Evolutionary conservation across 495 filamentous ascomycete genomes (phyloP).

Genomic region (Lophiostoma macrostomum): DNA sequence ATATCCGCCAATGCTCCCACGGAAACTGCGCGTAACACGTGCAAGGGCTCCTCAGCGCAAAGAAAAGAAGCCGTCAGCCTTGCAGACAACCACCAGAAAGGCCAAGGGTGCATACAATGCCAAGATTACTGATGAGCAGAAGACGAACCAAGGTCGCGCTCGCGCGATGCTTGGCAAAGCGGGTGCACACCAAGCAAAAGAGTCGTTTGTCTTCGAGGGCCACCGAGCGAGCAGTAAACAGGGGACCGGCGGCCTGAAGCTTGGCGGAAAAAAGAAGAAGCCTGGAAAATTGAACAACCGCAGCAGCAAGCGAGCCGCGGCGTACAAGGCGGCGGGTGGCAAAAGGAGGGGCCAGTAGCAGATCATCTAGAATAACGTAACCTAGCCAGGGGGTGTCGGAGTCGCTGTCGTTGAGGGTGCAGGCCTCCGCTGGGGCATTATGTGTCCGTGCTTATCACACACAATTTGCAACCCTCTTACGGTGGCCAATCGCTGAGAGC

Average conservation of each 20-base stretch:
- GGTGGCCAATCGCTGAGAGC: too few relatives aligned
- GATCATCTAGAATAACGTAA: neutral
- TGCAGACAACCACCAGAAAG: conserved; percentile 26
- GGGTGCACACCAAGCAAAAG: conserved; percentile 60
- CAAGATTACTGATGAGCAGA: conserved; percentile 62
- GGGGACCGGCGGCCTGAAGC: conserved; percentile 51
- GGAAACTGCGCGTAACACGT: conserved; percentile 78
- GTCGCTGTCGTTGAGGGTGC: too few relatives aligned
- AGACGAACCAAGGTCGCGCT: conserved; percentile 75
- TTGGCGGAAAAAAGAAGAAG: conserved; percentile 55
- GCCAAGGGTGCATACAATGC: conserved; percentile 51
- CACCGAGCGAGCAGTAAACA: conserved; percentile 69
- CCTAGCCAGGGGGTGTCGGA: too few relatives aligned
- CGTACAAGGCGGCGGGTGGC: conserved; percentile 49
- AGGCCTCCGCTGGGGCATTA: too few relatives aligned
- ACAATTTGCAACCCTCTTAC: too few relatives aligned
- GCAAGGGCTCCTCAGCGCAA: conserved; percentile 78
- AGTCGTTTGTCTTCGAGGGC: conserved; percentile 84
- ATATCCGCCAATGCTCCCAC: conserved; percentile 86
- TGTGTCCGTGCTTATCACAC: too few relatives aligned
- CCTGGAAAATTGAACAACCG: conserved; percentile 52
- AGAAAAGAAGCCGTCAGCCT: conserved; percentile 38
- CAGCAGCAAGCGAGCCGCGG: conserved; percentile 40
- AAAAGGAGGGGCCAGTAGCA: conserved; percentile 24
- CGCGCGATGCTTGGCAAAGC: conserved; percentile 78